Evolutionary conservation across 148 eudicot species (phyloP), one percentile per base, ranked within the genome.

Genomic region (Salicornia ramosissima): DNA sequence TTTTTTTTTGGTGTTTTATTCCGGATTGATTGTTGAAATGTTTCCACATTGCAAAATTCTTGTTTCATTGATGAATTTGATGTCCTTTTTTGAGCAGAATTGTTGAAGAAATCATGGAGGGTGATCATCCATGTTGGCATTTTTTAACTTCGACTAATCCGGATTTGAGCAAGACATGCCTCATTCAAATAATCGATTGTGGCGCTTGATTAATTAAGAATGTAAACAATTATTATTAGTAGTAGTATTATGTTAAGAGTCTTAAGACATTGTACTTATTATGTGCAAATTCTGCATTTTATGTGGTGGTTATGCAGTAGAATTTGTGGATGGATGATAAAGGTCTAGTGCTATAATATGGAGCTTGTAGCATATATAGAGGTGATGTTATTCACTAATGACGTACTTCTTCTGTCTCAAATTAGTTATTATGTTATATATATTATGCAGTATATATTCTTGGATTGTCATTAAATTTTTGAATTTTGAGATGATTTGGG

Each of bases 81-180:
- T 69, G 5, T 66, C 54, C 21, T 67, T 60, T 40, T 49, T 71
- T 66, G 18, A 55, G 58, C 77, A 78, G 80, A 78, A 54, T 18
- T 59, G 61, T 36, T 21, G 76, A 51, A 56, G 59, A 56, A 47
- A 50, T 31, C 29, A 42, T 1, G 14, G 55, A 76, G 40, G 69
- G 19, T 53, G 61, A 63, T 40, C 19, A 1, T 19, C 11, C 33
- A 55, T 28, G 31, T 55, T 40, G 34, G 65, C 42, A 33, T 59
- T 34, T 52, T 46, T 13, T 16, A 19, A 7, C 53, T 49, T 49
- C 24, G 22, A 19, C 2, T 49, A 19, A 49, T 18, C 53, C 22
- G 18, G 18, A 49, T 14, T 49, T 18, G 53, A 19, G 21, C 53
- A 18, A 49, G 1, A 19, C 0, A 49, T 7, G 49, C 53, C 19